Base-by-base conservation (phyloP, 257 asterid species). In the Rehmannia glutinosa region DNA sequence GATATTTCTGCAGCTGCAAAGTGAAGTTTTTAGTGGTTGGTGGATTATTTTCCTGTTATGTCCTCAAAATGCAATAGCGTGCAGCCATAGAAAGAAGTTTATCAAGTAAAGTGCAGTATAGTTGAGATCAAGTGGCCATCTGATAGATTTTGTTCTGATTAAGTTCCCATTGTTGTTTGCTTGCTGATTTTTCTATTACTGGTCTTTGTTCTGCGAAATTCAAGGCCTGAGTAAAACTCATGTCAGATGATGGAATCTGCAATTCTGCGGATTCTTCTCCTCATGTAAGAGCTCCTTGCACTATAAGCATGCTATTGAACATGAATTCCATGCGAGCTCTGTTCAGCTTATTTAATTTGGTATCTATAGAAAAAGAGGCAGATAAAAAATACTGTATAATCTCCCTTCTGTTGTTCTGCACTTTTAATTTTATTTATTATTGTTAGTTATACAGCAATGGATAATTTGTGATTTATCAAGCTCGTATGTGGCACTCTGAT, bases 241-340 rank as follows among this genome's bases (percentile, higher is more conserved):
- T 66, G 55, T 75, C 77, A 60, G 84, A 82, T 72, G 77, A 78
- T 73, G 82, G 54, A 72, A 72, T 70, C 80, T 73, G 58, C 81
- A 38, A 51, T 43, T 68, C 32, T 50, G 66, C 65, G 43, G 82
- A 62, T 73, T 68, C 75, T 57, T 74, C 75, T 67, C 57, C 57
- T 73, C 82, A 69, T 58, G 87, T 82, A 82, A 82, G 87, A 62
- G 62, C 75, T 75, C 71, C 38, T 73, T 73, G 66, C 75, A 52
- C 66, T 62, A n/a, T 60, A 51, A 72, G n/a, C 74, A 32, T 62
- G 68, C 23, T 52, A 49, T 52, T 46, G 55, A 25, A 51, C 46
- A 27, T 62, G 39, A 30, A 56, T 36, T 66, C 50, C 47, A 24
- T 59, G 20, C 16, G 59, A 15, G 46, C 53, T 41, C 25, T 32